Base-by-base conservation (phyloP, 73 alveolate species). In the Paramecium tetraurelia region DNA sequence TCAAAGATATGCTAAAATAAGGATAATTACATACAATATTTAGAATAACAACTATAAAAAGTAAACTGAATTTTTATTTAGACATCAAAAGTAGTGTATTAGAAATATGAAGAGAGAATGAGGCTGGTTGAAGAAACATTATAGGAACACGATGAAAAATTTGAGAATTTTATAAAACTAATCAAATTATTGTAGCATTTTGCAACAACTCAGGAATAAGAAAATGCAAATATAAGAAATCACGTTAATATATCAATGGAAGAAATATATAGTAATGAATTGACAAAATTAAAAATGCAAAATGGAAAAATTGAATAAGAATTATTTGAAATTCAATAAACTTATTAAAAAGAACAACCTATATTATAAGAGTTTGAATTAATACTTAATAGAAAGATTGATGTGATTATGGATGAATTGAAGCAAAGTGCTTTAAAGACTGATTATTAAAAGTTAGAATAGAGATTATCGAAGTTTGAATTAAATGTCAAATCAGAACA, bases 181-280 rank as follows among this genome's bases (percentile, higher is more conserved):
- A 76, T 76, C n/a, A 76, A 76, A 76, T 76, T 76, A 41, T 29
- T 76, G 41, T 29, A 76, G 22, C 90, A 80, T 46, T 80, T 80
- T 80, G 90, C 90, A 43, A 63, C 48, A 80, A 41, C 90, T 20
- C 16, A 80, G 43, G 90, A 80, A 80, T 80, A 40, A 27, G 90
- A 80, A 14, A 80, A 80, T 35, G 2, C 12, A 2, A 80, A 41
- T 41, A 20, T 80, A 16, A 40, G 75, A 22, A 44, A 22, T 24
- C 90, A 80, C 43, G 75, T 80, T 80, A 80, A 80, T 21, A 20
- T 20, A 20, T 44, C 90, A 46, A 80, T 80, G 57, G 77, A 80
- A 46, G 16, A 46, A 41, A 20, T 80, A 80, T 80, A 80, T 48
- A 22, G 29, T 44, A 80, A 40, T 22, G 90, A 80, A 44, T 43